These are phyloP conservation scores for Alloteropsis semialata DNA, from an alignment of 176 grass and related monocot genomes.

Conservation along the genomic window DNA sequence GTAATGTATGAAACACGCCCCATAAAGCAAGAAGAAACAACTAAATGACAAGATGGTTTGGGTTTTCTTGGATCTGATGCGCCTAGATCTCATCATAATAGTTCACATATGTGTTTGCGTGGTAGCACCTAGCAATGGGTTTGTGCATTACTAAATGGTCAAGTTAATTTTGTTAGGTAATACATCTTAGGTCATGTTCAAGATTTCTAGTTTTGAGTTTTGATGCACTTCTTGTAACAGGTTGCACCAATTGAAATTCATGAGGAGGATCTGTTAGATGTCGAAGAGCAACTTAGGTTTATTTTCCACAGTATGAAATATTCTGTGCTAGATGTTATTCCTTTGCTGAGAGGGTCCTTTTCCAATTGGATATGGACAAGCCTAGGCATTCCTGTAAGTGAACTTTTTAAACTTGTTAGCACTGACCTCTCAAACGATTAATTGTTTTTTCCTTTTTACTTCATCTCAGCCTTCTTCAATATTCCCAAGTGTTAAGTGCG, in stretches of 20 bases:
- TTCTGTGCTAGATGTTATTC: constrained; percentile 59
- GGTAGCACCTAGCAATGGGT: not conserved
- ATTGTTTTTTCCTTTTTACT: constrained; percentile 6
- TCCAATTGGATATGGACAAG: constrained; percentile 91
- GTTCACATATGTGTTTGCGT: not conserved
- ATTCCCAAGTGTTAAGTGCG: constrained; percentile 88
- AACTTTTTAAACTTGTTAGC: constrained; percentile 20
- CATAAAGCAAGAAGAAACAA: not conserved
- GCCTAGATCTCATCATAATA: not conserved
- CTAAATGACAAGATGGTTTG: not conserved
- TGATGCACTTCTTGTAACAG: constrained; percentile 44
- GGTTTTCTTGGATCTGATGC: constrained; percentile 5
- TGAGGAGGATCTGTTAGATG: constrained; percentile 80
- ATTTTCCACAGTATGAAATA: constrained; percentile 74
- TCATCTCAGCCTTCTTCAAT: constrained; percentile 70
- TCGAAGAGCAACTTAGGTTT: constrained; percentile 86
- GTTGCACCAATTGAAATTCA: constrained; percentile 97
- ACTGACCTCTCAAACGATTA: constrained; percentile 12
- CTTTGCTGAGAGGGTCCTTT: constrained; percentile 86
- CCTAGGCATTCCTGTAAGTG: constrained; percentile 74
- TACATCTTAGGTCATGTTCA: not conserved
- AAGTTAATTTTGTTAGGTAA: not conserved
- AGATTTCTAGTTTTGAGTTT: constrained; percentile 13
- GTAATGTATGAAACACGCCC: not conserved
- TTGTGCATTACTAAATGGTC: not conserved